Evolutionary conservation across 176 grass and related monocot genomes (phyloP), one percentile per base, ranked within the genome.

Genomic region (Zoysia pacifica): DNA sequence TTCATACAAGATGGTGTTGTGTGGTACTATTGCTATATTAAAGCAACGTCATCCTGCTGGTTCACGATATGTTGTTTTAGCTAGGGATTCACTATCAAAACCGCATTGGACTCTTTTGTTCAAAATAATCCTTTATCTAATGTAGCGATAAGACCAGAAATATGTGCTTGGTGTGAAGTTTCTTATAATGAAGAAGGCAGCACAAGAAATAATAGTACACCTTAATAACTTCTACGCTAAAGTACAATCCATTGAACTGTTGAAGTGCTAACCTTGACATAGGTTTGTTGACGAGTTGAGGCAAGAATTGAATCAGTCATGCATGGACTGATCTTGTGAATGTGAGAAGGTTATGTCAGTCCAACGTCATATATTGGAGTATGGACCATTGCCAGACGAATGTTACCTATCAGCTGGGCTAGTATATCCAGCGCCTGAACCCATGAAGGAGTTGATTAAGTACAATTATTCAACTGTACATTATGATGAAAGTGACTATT

Each of bases 81-180:
- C 48, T 89, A 81, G 66, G 67, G 78, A 53, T 89, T 67, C 12
- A 8, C 49, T 11, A 36, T 40, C 35, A 77, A 38, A 40, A 38
- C 15, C 3, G 42, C 45, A 72, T 16, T 73, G 70, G 5, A 48
- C 53, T 85, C 77, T 35, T 9, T 6, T 40, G 56, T 55, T 41
- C 53, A 49, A 50, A 73, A 49, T 65, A 44, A 44, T 62, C 54
- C 48, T 18, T 53, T 43, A 61, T 51, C 15, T 78, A 58, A 70
- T 82, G 73, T 10, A 67, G 35, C 51, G 36, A 67, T 48, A 46
- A 70, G n/a, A 10, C 2, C 5, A 60, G 16, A 65, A 16, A 51
- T 35, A 20, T 10, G 70, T 75, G 13, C 53, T 19, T 72, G 19
- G 19, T 71, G 37, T 52, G 68, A 79, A 54, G 19, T 36, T 65